These are phyloP conservation scores for Sechiopsis laciniata DNA, from an alignment of 306 rosid genomes.

Conservation along the genomic window DNA sequence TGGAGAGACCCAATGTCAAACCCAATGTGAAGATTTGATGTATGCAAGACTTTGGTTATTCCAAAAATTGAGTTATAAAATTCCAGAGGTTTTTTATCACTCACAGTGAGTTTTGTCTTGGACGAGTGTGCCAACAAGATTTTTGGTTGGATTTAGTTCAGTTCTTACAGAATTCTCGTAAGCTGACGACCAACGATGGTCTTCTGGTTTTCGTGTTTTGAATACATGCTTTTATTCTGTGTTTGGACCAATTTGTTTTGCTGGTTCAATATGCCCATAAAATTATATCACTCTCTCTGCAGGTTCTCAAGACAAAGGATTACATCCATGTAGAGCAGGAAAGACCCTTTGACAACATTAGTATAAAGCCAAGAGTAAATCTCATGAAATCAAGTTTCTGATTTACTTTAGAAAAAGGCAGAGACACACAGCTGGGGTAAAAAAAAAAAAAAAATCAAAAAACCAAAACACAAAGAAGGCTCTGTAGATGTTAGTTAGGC, in stretches of 20 bases:
- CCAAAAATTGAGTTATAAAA: too few species aligned
- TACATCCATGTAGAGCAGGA: constrained; percentile 82
- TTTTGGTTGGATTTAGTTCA: background rate
- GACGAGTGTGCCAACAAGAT: background rate
- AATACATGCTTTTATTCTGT: background rate
- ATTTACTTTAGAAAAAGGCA: constrained; percentile 53
- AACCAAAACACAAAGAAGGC: background rate
- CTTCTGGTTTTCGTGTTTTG: background rate
- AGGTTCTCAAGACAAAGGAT: constrained; percentile 98
- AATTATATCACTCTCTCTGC: constrained; percentile 23
- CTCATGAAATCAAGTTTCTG: constrained; percentile 85
- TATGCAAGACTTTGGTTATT: too few species aligned
- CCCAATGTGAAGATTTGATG: too few species aligned
- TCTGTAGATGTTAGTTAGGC: constrained; percentile 37
- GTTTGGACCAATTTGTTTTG: background rate
- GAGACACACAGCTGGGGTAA: constrained; percentile 39
- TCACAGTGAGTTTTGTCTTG: too few species aligned
- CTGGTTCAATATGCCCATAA: constrained; percentile 5
- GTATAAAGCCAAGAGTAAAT: constrained; percentile 64
- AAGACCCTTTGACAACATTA: constrained; percentile 58
- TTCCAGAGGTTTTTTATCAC: too few species aligned
- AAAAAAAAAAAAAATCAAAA: constrained; percentile 1
- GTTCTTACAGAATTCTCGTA: background rate
- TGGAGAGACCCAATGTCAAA: too few species aligned
- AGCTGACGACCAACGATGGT: background rate